Conservation (phyloP, 2,329 filamentous ascomycete species). For the Cladobotryum mycophilum region DNA sequence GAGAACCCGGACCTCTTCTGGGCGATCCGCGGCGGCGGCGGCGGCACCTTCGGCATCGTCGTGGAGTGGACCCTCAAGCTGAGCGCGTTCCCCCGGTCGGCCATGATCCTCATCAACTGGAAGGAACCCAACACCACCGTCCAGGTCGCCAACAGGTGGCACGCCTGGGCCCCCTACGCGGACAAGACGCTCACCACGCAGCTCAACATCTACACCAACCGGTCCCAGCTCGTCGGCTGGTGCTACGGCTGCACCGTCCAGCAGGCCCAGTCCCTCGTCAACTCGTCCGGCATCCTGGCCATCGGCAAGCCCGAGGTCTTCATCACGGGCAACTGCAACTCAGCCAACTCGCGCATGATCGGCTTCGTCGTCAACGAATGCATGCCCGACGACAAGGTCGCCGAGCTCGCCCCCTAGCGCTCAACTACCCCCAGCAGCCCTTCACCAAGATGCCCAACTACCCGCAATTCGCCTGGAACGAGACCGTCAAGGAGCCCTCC, state of each 20-base stretch:
- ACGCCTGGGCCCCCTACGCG: constrained; percentile 13
- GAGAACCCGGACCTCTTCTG: constrained; percentile 24
- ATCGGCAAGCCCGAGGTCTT: constrained; percentile 10
- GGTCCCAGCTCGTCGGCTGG: constrained; percentile 11
- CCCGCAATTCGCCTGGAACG: constrained; percentile 7
- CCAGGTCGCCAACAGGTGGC: constrained; percentile 10
- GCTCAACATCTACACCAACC: constrained; percentile 10
- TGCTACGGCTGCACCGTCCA: constrained; percentile 4
- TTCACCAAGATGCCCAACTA: constrained; percentile 4
- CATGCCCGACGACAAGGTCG: constrained; percentile 8
- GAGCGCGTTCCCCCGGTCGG: constrained; percentile 11
- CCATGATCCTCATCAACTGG: constrained; percentile 14
- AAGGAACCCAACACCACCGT: constrained; percentile 3
- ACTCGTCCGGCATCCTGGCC: constrained; percentile 7
- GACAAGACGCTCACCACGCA: constrained; percentile 6
- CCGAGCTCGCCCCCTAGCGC: background rate
- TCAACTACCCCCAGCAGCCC: constrained; percentile 11
- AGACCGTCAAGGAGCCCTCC: constrained; percentile 4
- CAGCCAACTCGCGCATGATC: constrained; percentile 12
- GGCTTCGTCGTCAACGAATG: constrained; percentile 11
- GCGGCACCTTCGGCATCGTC: constrained; percentile 27
- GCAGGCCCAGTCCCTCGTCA: constrained; percentile 5
- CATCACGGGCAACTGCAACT: constrained; percentile 11
- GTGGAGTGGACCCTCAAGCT: constrained; percentile 17
- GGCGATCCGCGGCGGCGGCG: constrained; percentile 25